These are phyloP conservation scores for Leucoagaricus sp. DNA, from an alignment of 1,284 basidiomycete genomes.

Conservation along the genomic window DNA sequence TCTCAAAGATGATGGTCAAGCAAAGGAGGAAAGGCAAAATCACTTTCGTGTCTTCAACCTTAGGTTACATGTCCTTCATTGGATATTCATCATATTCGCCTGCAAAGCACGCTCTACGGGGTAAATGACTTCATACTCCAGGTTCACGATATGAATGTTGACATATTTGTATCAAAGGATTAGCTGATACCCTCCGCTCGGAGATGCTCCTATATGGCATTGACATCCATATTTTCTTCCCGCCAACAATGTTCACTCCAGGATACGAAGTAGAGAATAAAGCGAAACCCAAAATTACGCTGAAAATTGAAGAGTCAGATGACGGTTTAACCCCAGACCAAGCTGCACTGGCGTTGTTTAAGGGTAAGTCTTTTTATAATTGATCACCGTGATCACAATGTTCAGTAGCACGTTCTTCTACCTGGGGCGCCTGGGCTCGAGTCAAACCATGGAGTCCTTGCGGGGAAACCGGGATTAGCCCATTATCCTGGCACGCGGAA, in stretches of 20 bases:
- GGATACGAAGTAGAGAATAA: conserved; percentile 83
- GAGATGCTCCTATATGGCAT: conserved; percentile 84
- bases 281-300: conserved; percentile 76
- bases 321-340: conserved; percentile 56
- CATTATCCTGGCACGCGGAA: background rate
- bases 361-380: conserved; percentile 45
- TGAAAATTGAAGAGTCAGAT: conserved; percentile 13
- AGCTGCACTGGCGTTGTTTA: conserved; percentile 64
- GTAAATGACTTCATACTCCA: conserved; percentile 39
- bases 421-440: conserved; percentile 1
- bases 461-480: background rate
- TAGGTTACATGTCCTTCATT: conserved; percentile 80
- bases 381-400: background rate
- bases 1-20: conserved; percentile 70
- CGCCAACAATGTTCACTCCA: conserved; percentile 82
- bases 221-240: conserved; percentile 85
- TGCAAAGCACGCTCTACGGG: conserved; percentile 88
- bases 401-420: conserved; percentile 1
- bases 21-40: conserved; percentile 63
- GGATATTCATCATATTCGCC: conserved; percentile 90
- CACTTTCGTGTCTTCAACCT: conserved; percentile 80
- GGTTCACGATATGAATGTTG: background rate
- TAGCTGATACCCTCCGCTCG: conserved; percentile 84
- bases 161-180: conserved; percentile 60
- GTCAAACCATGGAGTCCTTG: background rate